Percentiles rank a stretch among this genome's conserved stretches.
phyloP scores from a whole-genome alignment of 306 rosid species.

The Vigna nakashimae region DNA sequence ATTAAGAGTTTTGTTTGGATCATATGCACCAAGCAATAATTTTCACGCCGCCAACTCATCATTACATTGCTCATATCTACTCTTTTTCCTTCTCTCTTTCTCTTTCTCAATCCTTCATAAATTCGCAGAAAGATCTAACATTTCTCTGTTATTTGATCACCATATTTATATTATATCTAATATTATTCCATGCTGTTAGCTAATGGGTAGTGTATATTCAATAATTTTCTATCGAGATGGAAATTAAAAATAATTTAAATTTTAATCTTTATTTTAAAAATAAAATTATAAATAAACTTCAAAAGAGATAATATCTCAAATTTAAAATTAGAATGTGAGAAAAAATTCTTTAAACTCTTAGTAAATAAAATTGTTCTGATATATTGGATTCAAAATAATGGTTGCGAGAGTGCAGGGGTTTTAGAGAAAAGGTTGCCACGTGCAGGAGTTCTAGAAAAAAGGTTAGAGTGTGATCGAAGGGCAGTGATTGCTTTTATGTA shows the following conservation, averaged over 20 bases:
- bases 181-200: neutral
- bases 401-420: conserved; percentile 41
- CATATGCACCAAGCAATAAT: conserved; percentile 46
- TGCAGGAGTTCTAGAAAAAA: conserved; percentile 42
- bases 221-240: too few species aligned
- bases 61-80: conserved; percentile 49
- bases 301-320: too few species aligned
- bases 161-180: neutral
- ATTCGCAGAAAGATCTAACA: conserved; percentile 27
- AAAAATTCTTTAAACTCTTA: too few species aligned
- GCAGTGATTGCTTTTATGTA: conserved; percentile 40
- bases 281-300: too few species aligned
- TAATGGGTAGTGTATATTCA: neutral
- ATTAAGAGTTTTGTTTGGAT: conserved; percentile 30
- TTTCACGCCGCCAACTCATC: conserved; percentile 45
- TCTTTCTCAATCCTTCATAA: neutral
- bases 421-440: conserved; percentile 37
- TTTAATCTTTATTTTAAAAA: too few species aligned
- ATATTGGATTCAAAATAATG: conserved; percentile 27
- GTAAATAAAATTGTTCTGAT: too few species aligned
- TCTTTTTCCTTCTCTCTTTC: neutral
- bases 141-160: conserved; percentile 21
- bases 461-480: conserved; percentile 17
- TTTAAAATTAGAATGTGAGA: too few species aligned
- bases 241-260: too few species aligned